These are phyloP conservation scores for Neonothopanus nambi DNA, from an alignment of 1,284 basidiomycete genomes.

Conservation along the genomic window DNA sequence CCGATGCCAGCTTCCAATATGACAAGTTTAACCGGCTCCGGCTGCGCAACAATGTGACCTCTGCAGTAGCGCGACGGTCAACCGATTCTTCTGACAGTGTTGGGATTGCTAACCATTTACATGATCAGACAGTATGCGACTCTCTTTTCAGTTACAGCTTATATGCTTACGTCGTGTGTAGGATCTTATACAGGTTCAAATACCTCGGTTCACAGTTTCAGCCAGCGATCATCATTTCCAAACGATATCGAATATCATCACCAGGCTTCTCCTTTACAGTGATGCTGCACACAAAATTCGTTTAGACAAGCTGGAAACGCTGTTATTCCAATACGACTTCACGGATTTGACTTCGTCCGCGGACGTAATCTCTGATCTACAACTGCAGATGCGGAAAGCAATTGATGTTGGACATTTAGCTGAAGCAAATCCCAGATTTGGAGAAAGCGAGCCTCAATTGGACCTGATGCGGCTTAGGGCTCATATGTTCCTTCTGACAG, in stretches of 20 bases:
- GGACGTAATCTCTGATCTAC: constrained; percentile 72
- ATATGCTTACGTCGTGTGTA: constrained; percentile 29
- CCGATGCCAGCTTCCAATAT: constrained; percentile 83
- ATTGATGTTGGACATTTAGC: constrained; percentile 62
- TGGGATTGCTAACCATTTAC: constrained; percentile 64
- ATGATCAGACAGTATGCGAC: constrained; percentile 71
- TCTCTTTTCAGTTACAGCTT: constrained; percentile 2
- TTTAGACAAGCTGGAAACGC: constrained; percentile 77
- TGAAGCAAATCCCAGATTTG: constrained; percentile 35
- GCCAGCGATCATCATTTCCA: constrained; percentile 87
- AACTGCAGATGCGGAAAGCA: constrained; percentile 72
- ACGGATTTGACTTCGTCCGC: constrained; percentile 73
- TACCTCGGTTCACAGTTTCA: constrained; percentile 88
- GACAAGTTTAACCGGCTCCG: constrained; percentile 96
- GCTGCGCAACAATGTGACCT: constrained; percentile 71
- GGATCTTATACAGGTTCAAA: constrained; percentile 81
- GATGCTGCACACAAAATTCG: constrained; percentile 83
- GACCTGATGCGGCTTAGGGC: constrained; percentile 75
- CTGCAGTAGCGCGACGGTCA: constrained; percentile 35
- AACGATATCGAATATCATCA: constrained; percentile 87
- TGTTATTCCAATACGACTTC: constrained; percentile 91
- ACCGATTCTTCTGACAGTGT: constrained; percentile 28
- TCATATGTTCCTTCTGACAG: constrained; percentile 74
- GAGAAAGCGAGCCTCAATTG: constrained; percentile 47
- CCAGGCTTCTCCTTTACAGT: constrained; percentile 84